phyloP scores from a whole-genome alignment of 306 rosid species.

The Malus fusca region DNA sequence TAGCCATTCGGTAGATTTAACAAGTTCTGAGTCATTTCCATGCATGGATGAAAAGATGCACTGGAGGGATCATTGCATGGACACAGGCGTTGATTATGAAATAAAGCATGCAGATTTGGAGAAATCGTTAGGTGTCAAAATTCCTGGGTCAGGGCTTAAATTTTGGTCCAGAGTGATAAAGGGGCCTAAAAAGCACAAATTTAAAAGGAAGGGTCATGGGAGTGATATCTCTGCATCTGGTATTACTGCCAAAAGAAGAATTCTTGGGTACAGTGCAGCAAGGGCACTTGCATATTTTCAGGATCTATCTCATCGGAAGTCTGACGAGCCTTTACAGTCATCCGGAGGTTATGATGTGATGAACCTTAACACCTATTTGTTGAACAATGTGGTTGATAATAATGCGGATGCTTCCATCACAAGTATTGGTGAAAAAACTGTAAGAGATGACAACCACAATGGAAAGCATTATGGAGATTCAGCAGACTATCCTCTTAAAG shows the following conservation, averaged over 20 bases:
- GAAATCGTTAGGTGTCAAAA: conserved; percentile 62
- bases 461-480: conserved; percentile 17
- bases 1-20: conserved; percentile 21
- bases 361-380: conserved; percentile 31
- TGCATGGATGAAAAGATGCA: conserved; percentile 60
- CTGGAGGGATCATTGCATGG: conserved; percentile 57
- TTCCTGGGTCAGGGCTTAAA: conserved; percentile 54
- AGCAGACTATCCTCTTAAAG: conserved; percentile 17
- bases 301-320: conserved; percentile 37
- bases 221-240: conserved; percentile 43
- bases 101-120: conserved; percentile 77
- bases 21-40: conserved; percentile 34
- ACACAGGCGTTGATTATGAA: conserved; percentile 71
- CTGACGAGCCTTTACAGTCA: conserved; percentile 32
- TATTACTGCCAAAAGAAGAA: conserved; percentile 48
- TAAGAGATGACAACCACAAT: conserved; percentile 14
- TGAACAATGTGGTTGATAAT: conserved; percentile 39
- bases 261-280: conserved; percentile 58
- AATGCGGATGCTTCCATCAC: conserved; percentile 21
- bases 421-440: conserved; percentile 9
- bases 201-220: conserved; percentile 57
- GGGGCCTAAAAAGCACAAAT: conserved; percentile 36
- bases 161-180: conserved; percentile 55
- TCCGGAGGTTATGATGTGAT: conserved; percentile 22
- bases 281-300: conserved; percentile 58